A percentile compares a stretch with the other conserved stretches of the same genome.
These are phyloP conservation scores for Aphanomyces stellatus DNA, from an alignment of 352 stramenopile species.

Conservation along the genomic window DNA sequence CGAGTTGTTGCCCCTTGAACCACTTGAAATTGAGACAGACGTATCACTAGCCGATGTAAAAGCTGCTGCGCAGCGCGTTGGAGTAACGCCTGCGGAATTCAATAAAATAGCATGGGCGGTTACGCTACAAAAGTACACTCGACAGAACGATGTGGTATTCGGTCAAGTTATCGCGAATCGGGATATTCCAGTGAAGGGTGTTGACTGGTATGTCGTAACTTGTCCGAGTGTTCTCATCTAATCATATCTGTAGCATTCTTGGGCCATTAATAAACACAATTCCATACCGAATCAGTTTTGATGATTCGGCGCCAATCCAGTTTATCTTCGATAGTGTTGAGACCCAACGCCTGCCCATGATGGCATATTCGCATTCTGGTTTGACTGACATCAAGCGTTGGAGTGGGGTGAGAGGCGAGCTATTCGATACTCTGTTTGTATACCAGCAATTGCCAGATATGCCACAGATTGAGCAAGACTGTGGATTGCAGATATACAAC, in stretches of 20 bases:
- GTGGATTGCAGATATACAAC: too few species aligned
- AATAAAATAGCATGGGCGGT: not conserved
- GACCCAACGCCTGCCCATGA: not conserved
- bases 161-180: not conserved
- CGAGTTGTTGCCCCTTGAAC: too few species aligned
- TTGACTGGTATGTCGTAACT: not conserved
- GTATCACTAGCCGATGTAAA: too few species aligned
- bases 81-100: not conserved
- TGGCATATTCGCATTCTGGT: not conserved
- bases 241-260: not conserved
- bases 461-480: too few species aligned
- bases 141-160: not conserved
- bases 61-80: too few species aligned
- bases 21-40: too few species aligned
- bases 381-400: not conserved
- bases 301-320: not conserved
- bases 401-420: not conserved
- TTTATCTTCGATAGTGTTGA: not conserved
- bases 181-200: not conserved
- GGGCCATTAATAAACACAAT: not conserved
- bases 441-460: not conserved
- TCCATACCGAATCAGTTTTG: not conserved
- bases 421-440: not conserved
- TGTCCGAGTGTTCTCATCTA: not conserved
- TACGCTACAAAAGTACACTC: not conserved